These are phyloP conservation scores for Apophysomyces variabilis DNA, from an alignment of 371 early-diverging fungal species.

Conservation along the genomic window DNA sequence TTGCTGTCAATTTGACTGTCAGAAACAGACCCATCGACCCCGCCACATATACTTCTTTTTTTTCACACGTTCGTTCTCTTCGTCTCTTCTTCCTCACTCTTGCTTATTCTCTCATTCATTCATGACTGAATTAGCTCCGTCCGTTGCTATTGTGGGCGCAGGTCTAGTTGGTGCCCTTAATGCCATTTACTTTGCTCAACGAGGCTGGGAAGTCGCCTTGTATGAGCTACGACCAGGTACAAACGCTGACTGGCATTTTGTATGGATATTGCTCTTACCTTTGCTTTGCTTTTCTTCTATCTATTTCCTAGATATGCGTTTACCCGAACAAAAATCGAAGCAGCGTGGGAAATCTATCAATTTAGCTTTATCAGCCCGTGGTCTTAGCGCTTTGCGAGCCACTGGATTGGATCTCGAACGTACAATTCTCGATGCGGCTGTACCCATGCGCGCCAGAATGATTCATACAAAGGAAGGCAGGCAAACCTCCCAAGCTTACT, in stretches of 20 bases:
- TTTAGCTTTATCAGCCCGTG: slow-evolving; percentile 90
- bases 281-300: slow-evolving; percentile 4
- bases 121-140: slow-evolving; percentile 16
- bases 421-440: slow-evolving; percentile 66
- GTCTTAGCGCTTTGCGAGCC: slow-evolving; percentile 80
- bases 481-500: slow-evolving; percentile 85
- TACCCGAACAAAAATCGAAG: slow-evolving; percentile 60
- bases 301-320: slow-evolving; percentile 62
- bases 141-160: slow-evolving; percentile 85
- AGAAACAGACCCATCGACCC: not conserved
- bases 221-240: slow-evolving; percentile 90
- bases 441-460: slow-evolving; percentile 96
- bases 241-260: not conserved
- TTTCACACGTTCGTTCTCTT: slow-evolving; percentile 3
- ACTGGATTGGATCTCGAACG: slow-evolving; percentile 71
- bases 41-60: not conserved
- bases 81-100: not conserved
- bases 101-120: not conserved
- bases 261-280: slow-evolving; percentile 2
- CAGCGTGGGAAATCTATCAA: slow-evolving; percentile 88
- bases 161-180: slow-evolving; percentile 93
- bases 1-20: no score
- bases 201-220: slow-evolving; percentile 89
- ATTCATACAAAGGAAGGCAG: slow-evolving; percentile 78
- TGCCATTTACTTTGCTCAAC: slow-evolving; percentile 90